Conservation (phyloP, 139 green algal genomes). For the Yamagishiella unicocca region DNA sequence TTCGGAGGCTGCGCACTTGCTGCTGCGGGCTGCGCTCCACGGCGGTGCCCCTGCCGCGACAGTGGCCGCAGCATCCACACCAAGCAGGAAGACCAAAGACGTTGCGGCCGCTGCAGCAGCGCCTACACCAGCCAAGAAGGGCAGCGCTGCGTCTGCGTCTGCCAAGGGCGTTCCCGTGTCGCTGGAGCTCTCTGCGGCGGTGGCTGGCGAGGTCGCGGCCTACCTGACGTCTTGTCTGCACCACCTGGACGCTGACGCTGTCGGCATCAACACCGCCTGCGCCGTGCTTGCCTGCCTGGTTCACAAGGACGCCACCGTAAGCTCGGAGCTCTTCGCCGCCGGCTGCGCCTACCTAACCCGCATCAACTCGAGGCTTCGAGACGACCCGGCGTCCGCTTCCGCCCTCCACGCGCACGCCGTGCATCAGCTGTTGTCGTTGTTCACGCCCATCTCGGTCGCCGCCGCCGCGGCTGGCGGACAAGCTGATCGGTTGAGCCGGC, state of each 20-base stretch:
- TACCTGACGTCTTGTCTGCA: not conserved
- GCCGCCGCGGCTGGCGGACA: not conserved
- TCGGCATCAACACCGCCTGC: not conserved
- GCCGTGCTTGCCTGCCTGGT: not conserved
- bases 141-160: too few relatives aligned
- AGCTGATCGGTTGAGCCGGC: not conserved
- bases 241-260: not conserved
- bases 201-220: not conserved
- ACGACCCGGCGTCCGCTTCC: not conserved
- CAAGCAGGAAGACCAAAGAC: not conserved
- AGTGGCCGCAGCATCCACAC: not conserved
- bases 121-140: not conserved
- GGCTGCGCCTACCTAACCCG: not conserved
- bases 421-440: not conserved
- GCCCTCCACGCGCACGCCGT: not conserved
- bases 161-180: not conserved
- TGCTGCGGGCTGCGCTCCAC: not conserved
- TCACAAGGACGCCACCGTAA: not conserved
- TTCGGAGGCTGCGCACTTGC: not conserved
- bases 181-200: not conserved
- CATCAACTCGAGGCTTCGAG: not conserved
- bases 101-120: not conserved
- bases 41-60: not conserved
- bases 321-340: conserved; percentile 1
- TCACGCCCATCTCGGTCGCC: not conserved